These are phyloP conservation scores for Mangifera indica DNA, from an alignment of 345 rosid species.

Conservation along the genomic window DNA sequence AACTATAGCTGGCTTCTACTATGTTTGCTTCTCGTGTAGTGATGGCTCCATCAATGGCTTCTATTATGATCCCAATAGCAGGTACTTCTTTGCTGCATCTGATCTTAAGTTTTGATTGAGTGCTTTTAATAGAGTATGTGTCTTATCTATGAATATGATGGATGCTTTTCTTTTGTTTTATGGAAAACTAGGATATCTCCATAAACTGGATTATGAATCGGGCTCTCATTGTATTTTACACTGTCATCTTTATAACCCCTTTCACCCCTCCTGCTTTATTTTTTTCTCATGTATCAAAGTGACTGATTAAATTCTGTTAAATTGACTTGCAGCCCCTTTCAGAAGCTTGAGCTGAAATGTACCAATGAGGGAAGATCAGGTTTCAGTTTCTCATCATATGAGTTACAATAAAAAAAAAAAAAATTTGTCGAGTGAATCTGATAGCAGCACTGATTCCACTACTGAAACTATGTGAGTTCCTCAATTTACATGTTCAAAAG, in stretches of 20 bases:
- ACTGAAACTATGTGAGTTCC: neutral
- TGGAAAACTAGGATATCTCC: neutral
- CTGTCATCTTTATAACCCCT: neutral
- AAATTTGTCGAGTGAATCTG: neutral
- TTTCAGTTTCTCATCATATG: constrained; percentile 77
- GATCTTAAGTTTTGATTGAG: neutral
- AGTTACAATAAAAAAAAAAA: constrained; percentile 52
- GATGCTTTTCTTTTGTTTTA: constrained; percentile 1
- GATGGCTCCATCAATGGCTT: constrained; percentile 90
- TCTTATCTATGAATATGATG: neutral
- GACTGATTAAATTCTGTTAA: constrained; percentile 7
- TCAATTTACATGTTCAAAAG: neutral
- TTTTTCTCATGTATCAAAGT: neutral
- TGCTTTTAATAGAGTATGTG: neutral
- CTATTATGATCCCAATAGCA: constrained; percentile 95
- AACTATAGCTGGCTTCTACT: constrained; percentile 94
- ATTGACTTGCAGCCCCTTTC: constrained; percentile 69
- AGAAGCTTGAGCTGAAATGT: constrained; percentile 86
- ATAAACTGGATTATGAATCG: neutral
- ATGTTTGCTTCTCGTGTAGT: constrained; percentile 89
- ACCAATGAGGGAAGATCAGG: constrained; percentile 75
- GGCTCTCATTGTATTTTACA: neutral
- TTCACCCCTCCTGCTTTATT: neutral
- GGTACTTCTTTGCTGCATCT: constrained; percentile 32
- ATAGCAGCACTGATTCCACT: neutral